Percentiles rank a stretch among this genome's conserved stretches.
phyloP scores from a whole-genome alignment of 2,329 filamentous ascomycete species.

The Verticillium zaregamsianum region DNA sequence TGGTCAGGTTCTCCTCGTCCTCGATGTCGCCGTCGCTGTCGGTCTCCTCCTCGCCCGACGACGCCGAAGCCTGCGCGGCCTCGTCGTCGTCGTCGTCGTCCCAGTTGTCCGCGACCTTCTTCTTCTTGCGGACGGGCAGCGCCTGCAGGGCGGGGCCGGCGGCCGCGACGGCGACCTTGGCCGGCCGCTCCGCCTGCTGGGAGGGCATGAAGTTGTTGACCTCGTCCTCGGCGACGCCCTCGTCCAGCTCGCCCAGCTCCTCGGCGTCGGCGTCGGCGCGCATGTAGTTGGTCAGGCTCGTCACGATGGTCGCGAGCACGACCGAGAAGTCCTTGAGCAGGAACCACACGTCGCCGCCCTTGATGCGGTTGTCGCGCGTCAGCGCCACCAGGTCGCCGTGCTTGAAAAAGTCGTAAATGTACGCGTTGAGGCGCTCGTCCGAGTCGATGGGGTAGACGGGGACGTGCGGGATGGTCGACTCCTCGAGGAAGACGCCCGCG shows the following conservation, averaged over 20 bases:
- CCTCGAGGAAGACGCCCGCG: conserved; percentile 68
- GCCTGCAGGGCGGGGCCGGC: not conserved
- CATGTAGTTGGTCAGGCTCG: conserved; percentile 54
- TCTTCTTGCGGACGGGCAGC: conserved; percentile 18
- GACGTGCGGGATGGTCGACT: conserved; percentile 67
- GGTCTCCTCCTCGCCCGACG: conserved; percentile 19
- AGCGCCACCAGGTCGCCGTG: conserved; percentile 62
- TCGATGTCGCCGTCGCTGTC: conserved; percentile 26
- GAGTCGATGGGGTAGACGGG: conserved; percentile 34
- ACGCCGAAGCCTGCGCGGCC: not conserved
- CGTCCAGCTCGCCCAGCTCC: conserved; percentile 38
- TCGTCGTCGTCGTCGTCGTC: conserved; percentile 33
- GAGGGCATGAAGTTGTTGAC: not conserved
- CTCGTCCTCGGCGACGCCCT: conserved; percentile 34
- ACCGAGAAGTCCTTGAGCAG: conserved; percentile 56
- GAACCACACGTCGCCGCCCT: conserved; percentile 67
- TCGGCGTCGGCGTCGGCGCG: conserved; percentile 24
- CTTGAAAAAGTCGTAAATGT: conserved; percentile 73
- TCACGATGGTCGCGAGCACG: conserved; percentile 67
- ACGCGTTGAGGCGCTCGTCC: conserved; percentile 55
- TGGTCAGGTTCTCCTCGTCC: conserved; percentile 42
- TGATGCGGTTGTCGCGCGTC: conserved; percentile 61
- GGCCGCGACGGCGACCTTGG: not conserved
- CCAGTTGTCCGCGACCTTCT: conserved; percentile 38
- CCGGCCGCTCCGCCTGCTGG: not conserved